These are phyloP conservation scores for Blastomyces parvus DNA, from an alignment of 2,329 filamentous ascomycete genomes.

Conservation along the genomic window DNA sequence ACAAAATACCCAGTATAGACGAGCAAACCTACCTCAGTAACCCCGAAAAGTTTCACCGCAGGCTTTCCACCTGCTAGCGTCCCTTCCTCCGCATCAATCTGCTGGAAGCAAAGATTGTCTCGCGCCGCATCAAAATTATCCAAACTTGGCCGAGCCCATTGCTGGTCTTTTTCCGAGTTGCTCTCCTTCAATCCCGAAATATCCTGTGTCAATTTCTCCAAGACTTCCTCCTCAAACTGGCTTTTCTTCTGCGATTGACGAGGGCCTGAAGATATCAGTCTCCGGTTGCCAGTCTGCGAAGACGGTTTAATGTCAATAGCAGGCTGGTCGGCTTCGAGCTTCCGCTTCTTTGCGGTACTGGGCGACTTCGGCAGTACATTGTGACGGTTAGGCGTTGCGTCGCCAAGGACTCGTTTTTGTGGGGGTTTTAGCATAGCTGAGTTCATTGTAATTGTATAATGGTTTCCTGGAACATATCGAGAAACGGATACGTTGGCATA, in stretches of 20 bases:
- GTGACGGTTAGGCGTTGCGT: constrained; percentile 54
- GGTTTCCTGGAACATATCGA: constrained; percentile 14
- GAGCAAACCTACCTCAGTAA: constrained; percentile 55
- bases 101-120: constrained; percentile 77
- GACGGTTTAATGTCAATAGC: constrained; percentile 48
- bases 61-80: constrained; percentile 64
- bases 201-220: constrained; percentile 94
- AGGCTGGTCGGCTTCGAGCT: constrained; percentile 51
- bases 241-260: constrained; percentile 67
- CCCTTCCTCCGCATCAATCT: constrained; percentile 91
- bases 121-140: constrained; percentile 52
- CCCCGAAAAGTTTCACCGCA: constrained; percentile 85
- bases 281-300: constrained; percentile 53
- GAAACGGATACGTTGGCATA: not conserved
- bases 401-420: constrained; percentile 64
- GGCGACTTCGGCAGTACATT: constrained; percentile 50
- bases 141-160: constrained; percentile 65
- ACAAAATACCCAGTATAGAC: not conserved
- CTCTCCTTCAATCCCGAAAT: constrained; percentile 74
- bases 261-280: constrained; percentile 39
- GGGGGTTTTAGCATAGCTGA: constrained; percentile 38
- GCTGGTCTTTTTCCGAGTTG: constrained; percentile 87
- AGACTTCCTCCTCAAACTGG: constrained; percentile 82
- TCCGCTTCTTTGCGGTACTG: constrained; percentile 65
- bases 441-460: constrained; percentile 25